phyloP scores from a whole-genome alignment of 345 rosid genomes.

The Crucihimalaya himalaica region DNA sequence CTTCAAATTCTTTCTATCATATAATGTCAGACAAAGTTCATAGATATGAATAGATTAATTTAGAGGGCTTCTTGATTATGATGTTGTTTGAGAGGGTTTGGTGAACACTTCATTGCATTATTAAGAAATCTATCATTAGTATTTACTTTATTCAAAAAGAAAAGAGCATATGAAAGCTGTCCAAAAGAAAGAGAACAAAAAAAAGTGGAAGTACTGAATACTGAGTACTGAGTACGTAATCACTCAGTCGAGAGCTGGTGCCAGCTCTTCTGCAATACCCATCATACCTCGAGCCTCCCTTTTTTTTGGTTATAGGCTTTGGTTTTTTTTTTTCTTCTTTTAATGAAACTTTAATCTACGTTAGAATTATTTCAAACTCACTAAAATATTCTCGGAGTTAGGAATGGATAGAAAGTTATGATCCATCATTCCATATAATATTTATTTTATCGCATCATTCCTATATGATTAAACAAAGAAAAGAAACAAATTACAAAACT shows the following conservation, averaged over 20 bases:
- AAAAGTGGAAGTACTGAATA: background rate
- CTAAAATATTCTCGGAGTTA: background rate
- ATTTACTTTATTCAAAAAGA: background rate
- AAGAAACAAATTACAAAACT: background rate
- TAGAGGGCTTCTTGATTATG: too few species aligned
- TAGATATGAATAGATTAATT: too few species aligned
- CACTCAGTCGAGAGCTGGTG: slow-evolving; percentile 20
- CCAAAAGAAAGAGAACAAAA: slow-evolving; percentile 25
- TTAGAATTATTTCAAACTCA: background rate
- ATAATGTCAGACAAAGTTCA: too few species aligned
- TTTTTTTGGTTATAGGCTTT: background rate
- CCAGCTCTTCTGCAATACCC: slow-evolving; percentile 28
- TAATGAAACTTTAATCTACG: background rate
- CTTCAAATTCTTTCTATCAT: too few species aligned
- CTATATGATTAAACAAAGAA: background rate
- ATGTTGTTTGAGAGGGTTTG: too few species aligned
- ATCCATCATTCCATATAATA: background rate
- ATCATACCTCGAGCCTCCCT: slow-evolving; percentile 14
- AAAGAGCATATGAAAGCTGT: slow-evolving; percentile 22
- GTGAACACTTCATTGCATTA: background rate
- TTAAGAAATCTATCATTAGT: background rate
- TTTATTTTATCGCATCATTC: background rate
- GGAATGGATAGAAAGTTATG: background rate
- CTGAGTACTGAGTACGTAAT: background rate
- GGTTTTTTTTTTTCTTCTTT: background rate